Percentiles rank a stretch among this genome's conserved stretches.
Evolutionary conservation across 352 stramenopile genomes (phyloP).

Genomic region (Phytophthora niederhauseri): DNA sequence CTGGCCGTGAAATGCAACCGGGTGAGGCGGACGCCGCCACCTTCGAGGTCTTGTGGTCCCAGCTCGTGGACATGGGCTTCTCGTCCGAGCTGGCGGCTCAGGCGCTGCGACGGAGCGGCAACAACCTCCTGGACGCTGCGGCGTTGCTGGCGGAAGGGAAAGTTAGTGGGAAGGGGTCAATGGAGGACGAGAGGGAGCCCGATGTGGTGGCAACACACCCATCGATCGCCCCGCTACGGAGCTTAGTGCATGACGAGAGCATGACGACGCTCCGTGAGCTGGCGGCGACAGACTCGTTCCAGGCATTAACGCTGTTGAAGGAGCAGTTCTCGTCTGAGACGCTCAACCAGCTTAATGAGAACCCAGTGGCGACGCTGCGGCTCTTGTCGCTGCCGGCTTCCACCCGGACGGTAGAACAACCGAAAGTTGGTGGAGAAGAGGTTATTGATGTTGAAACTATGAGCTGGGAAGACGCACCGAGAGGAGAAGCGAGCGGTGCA

Average conservation of each 20-base stretch:
- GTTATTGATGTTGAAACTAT: slow-evolving; percentile 23
- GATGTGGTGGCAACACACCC: slow-evolving; percentile 7
- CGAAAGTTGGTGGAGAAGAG: slow-evolving; percentile 2
- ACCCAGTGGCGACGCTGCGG: slow-evolving; percentile 44
- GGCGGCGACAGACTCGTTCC: slow-evolving; percentile 43
- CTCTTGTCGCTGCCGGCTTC: slow-evolving; percentile 33
- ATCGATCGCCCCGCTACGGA: slow-evolving; percentile 35
- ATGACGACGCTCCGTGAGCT: slow-evolving; percentile 37
- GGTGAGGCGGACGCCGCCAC: slow-evolving; percentile 16
- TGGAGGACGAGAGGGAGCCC: neutral
- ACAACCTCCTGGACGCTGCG: slow-evolving; percentile 47
- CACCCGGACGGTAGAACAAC: slow-evolving; percentile 1
- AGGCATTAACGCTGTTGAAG: slow-evolving; percentile 57
- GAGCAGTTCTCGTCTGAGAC: slow-evolving; percentile 43
- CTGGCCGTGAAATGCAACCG: slow-evolving; percentile 20
- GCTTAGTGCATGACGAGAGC: slow-evolving; percentile 28
- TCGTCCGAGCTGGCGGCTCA: slow-evolving; percentile 25
- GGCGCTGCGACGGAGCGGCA: slow-evolving; percentile 34
- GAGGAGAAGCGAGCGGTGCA: neutral
- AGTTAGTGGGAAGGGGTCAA: neutral
- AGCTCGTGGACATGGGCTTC: slow-evolving; percentile 79
- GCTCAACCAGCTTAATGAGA: slow-evolving; percentile 52
- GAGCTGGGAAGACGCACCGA: neutral
- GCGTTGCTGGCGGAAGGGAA: slow-evolving; percentile 42
- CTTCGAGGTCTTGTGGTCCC: slow-evolving; percentile 25